These are phyloP conservation scores for Fragaria nilgerrensis DNA, from an alignment of 306 rosid species.

Conservation along the genomic window DNA sequence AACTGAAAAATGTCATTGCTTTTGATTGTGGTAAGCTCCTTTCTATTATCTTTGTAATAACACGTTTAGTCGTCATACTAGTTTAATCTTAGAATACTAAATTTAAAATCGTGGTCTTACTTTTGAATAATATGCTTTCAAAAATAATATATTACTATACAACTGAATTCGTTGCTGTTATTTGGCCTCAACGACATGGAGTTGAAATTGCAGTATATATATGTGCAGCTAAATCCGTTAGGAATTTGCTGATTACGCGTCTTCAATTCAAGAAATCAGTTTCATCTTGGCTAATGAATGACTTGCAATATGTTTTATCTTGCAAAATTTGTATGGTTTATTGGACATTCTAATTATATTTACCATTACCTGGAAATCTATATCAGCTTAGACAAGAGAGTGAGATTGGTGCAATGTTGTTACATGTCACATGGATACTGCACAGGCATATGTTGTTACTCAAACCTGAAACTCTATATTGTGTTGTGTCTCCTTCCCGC, in stretches of 20 bases:
- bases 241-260: neutral
- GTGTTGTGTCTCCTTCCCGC: no score
- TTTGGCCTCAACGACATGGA: neutral
- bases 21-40: constrained; percentile 78
- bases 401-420: constrained; percentile 99
- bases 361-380: constrained; percentile 15
- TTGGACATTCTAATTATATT: neutral
- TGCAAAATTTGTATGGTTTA: neutral
- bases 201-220: neutral
- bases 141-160: neutral
- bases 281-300: neutral
- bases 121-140: neutral
- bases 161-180: neutral
- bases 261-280: neutral
- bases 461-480: no score
- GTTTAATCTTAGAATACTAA: neutral
- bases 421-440: constrained; percentile 91
- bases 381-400: constrained; percentile 91
- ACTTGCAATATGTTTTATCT: neutral
- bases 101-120: neutral
- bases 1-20: constrained; percentile 85
- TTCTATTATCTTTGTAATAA: neutral
- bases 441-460: constrained; percentile 61
- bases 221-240: neutral
- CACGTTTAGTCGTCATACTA: neutral